phyloP scores from a whole-genome alignment of 2,329 filamentous ascomycete species.

The Aspergillus vadensis region DNA sequence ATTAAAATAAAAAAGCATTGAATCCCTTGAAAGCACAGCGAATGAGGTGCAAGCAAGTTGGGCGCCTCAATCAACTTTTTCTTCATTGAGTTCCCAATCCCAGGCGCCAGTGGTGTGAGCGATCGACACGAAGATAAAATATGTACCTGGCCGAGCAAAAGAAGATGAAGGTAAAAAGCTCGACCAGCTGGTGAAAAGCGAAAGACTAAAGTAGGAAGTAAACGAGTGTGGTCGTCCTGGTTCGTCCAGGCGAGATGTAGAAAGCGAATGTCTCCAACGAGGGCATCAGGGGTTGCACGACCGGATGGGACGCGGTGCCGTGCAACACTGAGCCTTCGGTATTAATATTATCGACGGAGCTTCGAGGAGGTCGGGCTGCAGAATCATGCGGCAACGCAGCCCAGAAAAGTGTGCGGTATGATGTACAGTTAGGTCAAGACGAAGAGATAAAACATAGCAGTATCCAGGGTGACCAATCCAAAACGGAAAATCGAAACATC shows the following conservation, averaged over 20 bases:
- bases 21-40: conserved; percentile 40
- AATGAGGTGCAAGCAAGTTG: conserved; percentile 39
- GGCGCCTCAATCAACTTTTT: conserved; percentile 32
- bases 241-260: conserved; percentile 28
- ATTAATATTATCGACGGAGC: conserved; percentile 46
- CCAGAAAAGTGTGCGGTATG: conserved; percentile 25
- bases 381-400: conserved; percentile 16
- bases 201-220: conserved; percentile 36
- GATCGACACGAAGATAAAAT: conserved; percentile 43
- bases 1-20: conserved; percentile 27
- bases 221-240: conserved; percentile 25
- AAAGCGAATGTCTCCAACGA: conserved; percentile 42
- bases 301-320: not conserved
- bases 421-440: conserved; percentile 39
- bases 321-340: conserved; percentile 27
- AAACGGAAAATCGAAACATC: conserved; percentile 16
- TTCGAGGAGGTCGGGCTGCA: conserved; percentile 17
- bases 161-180: conserved; percentile 29
- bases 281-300: conserved; percentile 18
- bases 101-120: conserved; percentile 42
- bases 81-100: conserved; percentile 30
- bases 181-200: conserved; percentile 37
- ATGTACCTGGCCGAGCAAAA: conserved; percentile 36
- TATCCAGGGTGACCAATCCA: conserved; percentile 23
- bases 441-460: conserved; percentile 19